These are phyloP conservation scores for Fusarium pseudonygamai DNA, from an alignment of 2,329 filamentous ascomycete species.

Conservation along the genomic window DNA sequence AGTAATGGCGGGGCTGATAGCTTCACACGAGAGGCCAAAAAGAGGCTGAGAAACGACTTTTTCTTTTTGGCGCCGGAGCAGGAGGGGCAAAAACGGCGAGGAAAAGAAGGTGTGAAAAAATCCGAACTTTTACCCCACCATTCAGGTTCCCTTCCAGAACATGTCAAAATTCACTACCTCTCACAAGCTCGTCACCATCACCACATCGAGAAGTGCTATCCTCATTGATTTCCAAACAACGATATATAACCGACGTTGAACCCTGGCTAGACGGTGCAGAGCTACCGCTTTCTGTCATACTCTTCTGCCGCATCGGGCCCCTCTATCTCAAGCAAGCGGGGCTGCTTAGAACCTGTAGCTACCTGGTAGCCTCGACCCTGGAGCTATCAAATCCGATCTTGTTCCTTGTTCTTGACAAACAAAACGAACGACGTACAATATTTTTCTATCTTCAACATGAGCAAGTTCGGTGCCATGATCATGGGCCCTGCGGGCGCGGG, in stretches of 20 bases:
- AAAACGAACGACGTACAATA: conserved; percentile 17
- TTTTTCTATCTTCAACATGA: conserved; percentile 65
- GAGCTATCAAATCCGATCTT: conserved; percentile 19
- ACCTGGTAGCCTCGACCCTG: conserved; percentile 15
- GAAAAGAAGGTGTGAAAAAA: conserved; percentile 1
- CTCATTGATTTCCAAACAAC: conserved; percentile 9
- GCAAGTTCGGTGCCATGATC: conserved; percentile 92
- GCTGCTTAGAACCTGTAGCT: conserved; percentile 23
- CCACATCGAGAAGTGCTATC: conserved; percentile 6
- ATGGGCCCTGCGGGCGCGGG: conserved; percentile 97
- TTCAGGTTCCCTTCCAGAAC: conserved; percentile 12
- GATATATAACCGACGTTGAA: background rate
- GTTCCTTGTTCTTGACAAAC: conserved; percentile 15
- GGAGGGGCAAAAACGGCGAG: conserved; percentile 5
- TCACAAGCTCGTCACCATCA: conserved; percentile 15
- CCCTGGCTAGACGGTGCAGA: background rate
- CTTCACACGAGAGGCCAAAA: background rate
- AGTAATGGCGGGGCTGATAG: conserved; percentile 31
- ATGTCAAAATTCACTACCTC: conserved; percentile 26
- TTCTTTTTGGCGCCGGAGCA: background rate
- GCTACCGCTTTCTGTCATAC: background rate
- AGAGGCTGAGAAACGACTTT: conserved; percentile 1
- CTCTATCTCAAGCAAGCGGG: conserved; percentile 15
- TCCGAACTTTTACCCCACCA: conserved; percentile 37
- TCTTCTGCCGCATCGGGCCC: background rate